A percentile compares a stretch with the other conserved stretches of the same genome.
Evolutionary conservation across 2,329 filamentous ascomycete genomes (phyloP).

Genomic region (Cladophialophora immunda): DNA sequence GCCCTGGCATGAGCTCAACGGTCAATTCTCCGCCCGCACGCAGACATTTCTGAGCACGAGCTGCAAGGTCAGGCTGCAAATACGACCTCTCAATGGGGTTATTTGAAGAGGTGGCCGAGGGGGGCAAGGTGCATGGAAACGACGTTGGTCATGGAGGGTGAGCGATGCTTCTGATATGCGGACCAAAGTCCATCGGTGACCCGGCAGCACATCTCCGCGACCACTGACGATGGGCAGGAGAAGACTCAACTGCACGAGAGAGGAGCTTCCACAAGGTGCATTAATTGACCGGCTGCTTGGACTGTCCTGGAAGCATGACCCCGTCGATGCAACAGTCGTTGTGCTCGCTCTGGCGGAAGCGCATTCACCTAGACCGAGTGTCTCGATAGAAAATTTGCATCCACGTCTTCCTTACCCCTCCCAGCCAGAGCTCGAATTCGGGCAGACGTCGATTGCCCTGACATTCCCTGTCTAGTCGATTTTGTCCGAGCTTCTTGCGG

Average conservation of each 20-base stretch:
- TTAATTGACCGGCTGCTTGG: background rate
- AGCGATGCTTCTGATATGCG: conserved; percentile 12
- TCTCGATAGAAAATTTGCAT: background rate
- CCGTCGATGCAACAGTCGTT: background rate
- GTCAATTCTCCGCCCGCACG: conserved; percentile 18
- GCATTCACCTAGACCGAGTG: background rate
- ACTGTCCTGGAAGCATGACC: background rate
- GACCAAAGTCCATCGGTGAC: conserved; percentile 4
- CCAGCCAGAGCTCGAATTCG: background rate
- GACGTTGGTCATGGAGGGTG: conserved; percentile 22
- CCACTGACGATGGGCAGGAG: conserved; percentile 8
- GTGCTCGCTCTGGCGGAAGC: background rate
- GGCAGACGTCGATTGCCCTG: background rate
- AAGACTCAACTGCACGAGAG: background rate
- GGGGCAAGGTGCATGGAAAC: conserved; percentile 16
- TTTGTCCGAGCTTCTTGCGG: background rate
- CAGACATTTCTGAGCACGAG: conserved; percentile 23
- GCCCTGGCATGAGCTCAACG: conserved; percentile 28
- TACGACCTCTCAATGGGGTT: conserved; percentile 4
- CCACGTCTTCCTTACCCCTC: background rate
- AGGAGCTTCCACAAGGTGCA: conserved; percentile 16
- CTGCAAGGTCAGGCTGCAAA: conserved; percentile 5
- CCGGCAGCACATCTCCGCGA: conserved; percentile 14
- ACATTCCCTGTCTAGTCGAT: background rate
- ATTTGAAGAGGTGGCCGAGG: background rate